These are phyloP conservation scores for Tuber brumale DNA, from an alignment of 495 filamentous ascomycete genomes.

Conservation along the genomic window DNA sequence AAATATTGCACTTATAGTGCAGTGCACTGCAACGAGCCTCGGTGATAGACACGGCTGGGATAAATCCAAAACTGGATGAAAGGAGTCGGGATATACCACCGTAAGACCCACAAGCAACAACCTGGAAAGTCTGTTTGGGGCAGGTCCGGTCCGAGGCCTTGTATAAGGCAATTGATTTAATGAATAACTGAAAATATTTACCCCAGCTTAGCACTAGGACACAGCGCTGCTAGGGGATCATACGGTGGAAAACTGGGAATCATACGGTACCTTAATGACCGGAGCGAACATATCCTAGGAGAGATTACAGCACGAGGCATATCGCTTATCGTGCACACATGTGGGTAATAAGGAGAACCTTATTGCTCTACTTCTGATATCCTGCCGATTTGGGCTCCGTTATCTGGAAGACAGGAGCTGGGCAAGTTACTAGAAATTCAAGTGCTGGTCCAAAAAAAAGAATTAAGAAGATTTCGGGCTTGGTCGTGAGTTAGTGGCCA, in stretches of 20 bases:
- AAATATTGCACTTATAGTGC: not conserved
- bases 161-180: not conserved
- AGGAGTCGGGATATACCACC: not conserved
- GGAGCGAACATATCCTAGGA: not conserved
- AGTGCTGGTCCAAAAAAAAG: not conserved
- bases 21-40: not conserved
- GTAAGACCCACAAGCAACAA: not conserved
- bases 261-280: not conserved
- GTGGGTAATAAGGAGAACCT: not conserved
- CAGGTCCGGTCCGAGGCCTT: not conserved
- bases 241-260: not conserved
- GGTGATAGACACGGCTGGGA: not conserved
- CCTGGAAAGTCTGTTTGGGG: not conserved
- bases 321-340: not conserved
- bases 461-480: not conserved
- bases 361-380: not conserved
- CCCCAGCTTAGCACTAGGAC: not conserved
- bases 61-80: not conserved
- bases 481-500: not conserved
- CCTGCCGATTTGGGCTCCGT: not conserved
- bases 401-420: not conserved
- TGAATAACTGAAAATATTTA: not conserved
- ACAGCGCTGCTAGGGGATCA: too few relatives aligned
- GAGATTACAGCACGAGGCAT: not conserved
- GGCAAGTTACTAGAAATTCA: not conserved